These are phyloP conservation scores for Tylopilus balloui DNA, from an alignment of 768 basidiomycete species.

Conservation along the genomic window DNA sequence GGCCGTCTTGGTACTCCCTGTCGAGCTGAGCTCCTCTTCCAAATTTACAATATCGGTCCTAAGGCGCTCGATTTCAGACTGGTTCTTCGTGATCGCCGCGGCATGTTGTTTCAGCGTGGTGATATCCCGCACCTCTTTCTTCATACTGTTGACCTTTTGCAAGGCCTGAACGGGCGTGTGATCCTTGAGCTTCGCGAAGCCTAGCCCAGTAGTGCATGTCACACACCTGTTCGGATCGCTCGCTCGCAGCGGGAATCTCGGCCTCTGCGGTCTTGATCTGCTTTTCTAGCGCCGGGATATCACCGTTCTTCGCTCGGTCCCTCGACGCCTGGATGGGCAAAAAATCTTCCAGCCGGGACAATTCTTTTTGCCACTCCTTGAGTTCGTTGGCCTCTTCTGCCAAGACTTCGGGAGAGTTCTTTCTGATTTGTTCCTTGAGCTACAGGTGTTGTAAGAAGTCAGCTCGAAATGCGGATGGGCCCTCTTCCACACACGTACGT, in stretches of 20 bases:
- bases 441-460: constrained; percentile 26
- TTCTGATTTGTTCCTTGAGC: constrained; percentile 62
- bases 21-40: constrained; percentile 63
- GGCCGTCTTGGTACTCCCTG: constrained; percentile 75
- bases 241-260: constrained; percentile 48
- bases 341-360: constrained; percentile 54
- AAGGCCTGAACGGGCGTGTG: constrained; percentile 38
- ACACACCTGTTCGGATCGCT: constrained; percentile 59
- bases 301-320: constrained; percentile 50
- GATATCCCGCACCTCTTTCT: constrained; percentile 59
- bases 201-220: neutral
- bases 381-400: constrained; percentile 36
- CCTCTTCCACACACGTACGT: constrained; percentile 45
- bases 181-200: neutral
- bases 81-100: constrained; percentile 51
- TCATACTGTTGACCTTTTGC: constrained; percentile 48
- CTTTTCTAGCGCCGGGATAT: constrained; percentile 64
- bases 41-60: constrained; percentile 57
- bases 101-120: constrained; percentile 57
- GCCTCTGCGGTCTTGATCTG: constrained; percentile 56
- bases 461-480: neutral
- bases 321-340: constrained; percentile 52
- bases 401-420: constrained; percentile 44
- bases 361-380: constrained; percentile 54
- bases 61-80: constrained; percentile 55